A percentile compares a stretch with the other conserved stretches of the same genome.
Conservation (phyloP, 768 basidiomycete species). For the Termitomyces sp. region DNA sequence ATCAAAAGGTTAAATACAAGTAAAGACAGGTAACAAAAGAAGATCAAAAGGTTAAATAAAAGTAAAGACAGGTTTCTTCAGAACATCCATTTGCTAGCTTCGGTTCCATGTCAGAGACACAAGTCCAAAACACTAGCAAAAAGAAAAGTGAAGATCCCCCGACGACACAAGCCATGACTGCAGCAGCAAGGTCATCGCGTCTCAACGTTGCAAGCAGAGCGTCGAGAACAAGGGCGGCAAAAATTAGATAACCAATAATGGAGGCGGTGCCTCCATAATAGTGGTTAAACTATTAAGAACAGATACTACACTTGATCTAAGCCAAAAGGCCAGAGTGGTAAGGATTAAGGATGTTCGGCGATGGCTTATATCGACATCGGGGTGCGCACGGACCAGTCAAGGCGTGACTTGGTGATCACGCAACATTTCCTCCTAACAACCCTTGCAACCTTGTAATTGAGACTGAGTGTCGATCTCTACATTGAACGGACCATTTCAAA, state of each 20-base stretch:
- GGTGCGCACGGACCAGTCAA: conserved; percentile 8
- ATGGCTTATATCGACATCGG: background rate
- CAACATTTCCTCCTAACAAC: background rate
- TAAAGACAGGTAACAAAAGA: too few species aligned
- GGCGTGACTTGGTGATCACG: background rate
- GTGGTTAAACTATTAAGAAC: conserved; percentile 82
- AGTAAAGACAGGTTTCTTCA: too few species aligned
- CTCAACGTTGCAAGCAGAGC: conserved; percentile 57
- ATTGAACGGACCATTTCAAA: too few species aligned
- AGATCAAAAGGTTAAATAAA: too few species aligned
- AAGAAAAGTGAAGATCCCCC: conserved; percentile 32
- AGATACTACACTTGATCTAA: conserved; percentile 98
- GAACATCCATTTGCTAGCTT: conserved; percentile 12
- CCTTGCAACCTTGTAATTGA: too few species aligned
- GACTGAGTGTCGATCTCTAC: too few species aligned
- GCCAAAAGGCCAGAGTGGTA: conserved; percentile 93
- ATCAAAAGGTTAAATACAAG: too few species aligned
- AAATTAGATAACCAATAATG: conserved; percentile 53
- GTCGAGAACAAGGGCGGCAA: conserved; percentile 41
- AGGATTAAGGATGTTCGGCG: conserved; percentile 19
- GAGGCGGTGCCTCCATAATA: conserved; percentile 51
- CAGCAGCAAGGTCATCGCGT: conserved; percentile 51
- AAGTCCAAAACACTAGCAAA: conserved; percentile 10
- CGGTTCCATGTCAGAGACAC: conserved; percentile 2
- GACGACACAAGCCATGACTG: conserved; percentile 57